Evolutionary conservation across 2,329 filamentous ascomycete genomes (phyloP).

Genomic region (Aspergillus tubingensis): DNA sequence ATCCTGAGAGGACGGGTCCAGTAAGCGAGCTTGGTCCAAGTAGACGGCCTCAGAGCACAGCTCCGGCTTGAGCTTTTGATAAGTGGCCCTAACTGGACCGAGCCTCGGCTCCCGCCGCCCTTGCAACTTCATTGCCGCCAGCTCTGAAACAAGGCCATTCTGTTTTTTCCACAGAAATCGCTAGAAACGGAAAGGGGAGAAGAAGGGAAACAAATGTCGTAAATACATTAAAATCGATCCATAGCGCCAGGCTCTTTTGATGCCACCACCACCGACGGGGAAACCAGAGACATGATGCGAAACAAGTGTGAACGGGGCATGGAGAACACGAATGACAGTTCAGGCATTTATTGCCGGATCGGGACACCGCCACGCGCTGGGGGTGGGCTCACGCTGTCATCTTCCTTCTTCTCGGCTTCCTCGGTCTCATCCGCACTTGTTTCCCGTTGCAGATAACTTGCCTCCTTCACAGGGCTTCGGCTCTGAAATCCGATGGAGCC

Average conservation of each 20-base stretch:
- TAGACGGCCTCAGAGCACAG: background rate
- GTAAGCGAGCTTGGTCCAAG: background rate
- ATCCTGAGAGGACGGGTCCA: background rate
- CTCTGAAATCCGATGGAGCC: conserved; percentile 52
- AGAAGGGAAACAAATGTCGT: conserved; percentile 4
- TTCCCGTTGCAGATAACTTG: conserved; percentile 80
- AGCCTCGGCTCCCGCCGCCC: background rate
- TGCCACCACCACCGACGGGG: conserved; percentile 23
- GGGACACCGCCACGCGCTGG: conserved; percentile 58
- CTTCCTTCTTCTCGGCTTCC: conserved; percentile 45
- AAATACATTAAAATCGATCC: conserved; percentile 25
- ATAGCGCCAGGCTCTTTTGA: conserved; percentile 40
- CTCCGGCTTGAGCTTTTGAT: too few relatives aligned
- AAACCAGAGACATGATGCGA: conserved; percentile 7
- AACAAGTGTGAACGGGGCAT: conserved; percentile 1
- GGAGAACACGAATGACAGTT: background rate
- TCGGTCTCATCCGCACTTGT: conserved; percentile 63
- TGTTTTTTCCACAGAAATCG: background rate
- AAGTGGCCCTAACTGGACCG: background rate
- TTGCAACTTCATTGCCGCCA: background rate
- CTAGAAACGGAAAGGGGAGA: background rate
- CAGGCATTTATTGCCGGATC: conserved; percentile 58
- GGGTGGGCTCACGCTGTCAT: conserved; percentile 46
- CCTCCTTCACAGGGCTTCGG: conserved; percentile 86
- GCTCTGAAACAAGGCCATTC: background rate